These are phyloP conservation scores for Aspergillus steynii DNA, from an alignment of 495 filamentous ascomycete genomes.

Conservation along the genomic window DNA sequence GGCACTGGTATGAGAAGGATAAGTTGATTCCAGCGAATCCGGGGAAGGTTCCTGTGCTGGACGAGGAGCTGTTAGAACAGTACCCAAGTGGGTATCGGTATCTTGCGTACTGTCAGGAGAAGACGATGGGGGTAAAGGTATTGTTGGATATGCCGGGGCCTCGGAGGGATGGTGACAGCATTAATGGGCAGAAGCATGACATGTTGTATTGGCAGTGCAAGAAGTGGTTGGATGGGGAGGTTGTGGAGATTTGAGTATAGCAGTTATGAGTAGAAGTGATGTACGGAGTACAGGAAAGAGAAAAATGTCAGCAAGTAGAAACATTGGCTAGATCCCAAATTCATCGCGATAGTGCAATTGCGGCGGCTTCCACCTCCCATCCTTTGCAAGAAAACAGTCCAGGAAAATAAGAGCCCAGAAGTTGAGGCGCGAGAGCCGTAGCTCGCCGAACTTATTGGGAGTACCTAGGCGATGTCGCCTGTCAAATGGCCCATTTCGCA, in stretches of 20 bases:
- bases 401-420: too few species aligned
- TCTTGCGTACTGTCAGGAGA: constrained; percentile 52
- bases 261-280: too few species aligned
- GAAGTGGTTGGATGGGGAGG: constrained; percentile 48
- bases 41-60: constrained; percentile 46
- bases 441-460: too few species aligned
- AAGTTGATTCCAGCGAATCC: constrained; percentile 61
- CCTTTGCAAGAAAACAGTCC: too few species aligned
- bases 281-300: too few species aligned
- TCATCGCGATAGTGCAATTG: too few species aligned
- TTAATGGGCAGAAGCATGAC: constrained; percentile 47
- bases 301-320: too few species aligned
- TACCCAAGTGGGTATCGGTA: constrained; percentile 61
- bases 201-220: constrained; percentile 45
- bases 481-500: too few species aligned
- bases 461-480: too few species aligned
- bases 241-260: constrained; percentile 16
- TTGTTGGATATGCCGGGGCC: constrained; percentile 49
- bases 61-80: constrained; percentile 45
- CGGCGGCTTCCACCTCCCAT: too few species aligned
- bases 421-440: too few species aligned
- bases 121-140: constrained; percentile 44
- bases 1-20: constrained; percentile 71
- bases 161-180: constrained; percentile 39
- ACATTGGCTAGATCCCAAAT: too few species aligned